Conservation (phyloP, 2,329 filamentous ascomycete genomes). For the Diaporthe ampelina region DNA sequence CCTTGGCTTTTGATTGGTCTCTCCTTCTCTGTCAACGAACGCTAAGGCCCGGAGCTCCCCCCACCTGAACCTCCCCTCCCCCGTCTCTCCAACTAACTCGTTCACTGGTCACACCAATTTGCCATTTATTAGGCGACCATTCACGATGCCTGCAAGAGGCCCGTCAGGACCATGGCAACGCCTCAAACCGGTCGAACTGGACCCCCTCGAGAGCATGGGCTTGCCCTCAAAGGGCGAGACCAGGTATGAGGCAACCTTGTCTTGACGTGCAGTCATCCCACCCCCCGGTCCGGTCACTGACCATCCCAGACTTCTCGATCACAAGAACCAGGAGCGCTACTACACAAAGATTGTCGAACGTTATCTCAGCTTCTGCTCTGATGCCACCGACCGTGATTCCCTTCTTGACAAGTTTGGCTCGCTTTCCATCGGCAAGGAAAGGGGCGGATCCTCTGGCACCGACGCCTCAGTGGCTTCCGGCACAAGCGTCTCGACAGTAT, state of each 20-base stretch:
- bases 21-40: background rate
- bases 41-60: background rate
- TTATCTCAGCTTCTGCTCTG: slow-evolving; percentile 90
- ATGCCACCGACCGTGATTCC: slow-evolving; percentile 77
- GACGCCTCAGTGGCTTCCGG: slow-evolving; percentile 38
- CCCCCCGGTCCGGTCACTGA: slow-evolving; percentile 19
- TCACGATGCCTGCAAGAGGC: slow-evolving; percentile 47
- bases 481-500: slow-evolving; percentile 10
- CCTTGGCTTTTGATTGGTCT: background rate
- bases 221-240: slow-evolving; percentile 93
- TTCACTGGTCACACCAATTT: slow-evolving; percentile 1
- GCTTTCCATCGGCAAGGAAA: slow-evolving; percentile 59
- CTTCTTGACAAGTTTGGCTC: slow-evolving; percentile 82
- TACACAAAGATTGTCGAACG: slow-evolving; percentile 89
- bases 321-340: slow-evolving; percentile 85
- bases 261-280: slow-evolving; percentile 6
- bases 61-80: background rate
- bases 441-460: slow-evolving; percentile 40
- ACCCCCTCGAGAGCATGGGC: slow-evolving; percentile 85
- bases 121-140: background rate
- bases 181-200: slow-evolving; percentile 79
- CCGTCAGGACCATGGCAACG: slow-evolving; percentile 75
- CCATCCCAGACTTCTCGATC: slow-evolving; percentile 73
- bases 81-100: background rate
- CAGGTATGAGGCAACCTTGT: slow-evolving; percentile 66